These are phyloP conservation scores for Brassica carinata DNA, from an alignment of 345 rosid species.

Conservation along the genomic window DNA sequence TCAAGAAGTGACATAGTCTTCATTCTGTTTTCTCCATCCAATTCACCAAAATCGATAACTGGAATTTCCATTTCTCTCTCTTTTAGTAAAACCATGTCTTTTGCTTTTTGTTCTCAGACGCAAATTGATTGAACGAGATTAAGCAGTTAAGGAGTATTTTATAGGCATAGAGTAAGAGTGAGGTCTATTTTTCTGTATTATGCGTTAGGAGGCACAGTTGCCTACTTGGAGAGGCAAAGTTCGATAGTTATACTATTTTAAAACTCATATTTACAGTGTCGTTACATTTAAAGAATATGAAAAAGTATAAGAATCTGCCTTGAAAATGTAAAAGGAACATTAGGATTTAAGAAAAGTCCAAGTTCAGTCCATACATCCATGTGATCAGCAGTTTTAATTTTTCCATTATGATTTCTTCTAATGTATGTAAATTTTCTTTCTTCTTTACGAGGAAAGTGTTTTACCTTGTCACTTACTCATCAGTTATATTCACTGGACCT, in stretches of 20 bases:
- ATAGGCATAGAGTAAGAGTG: conserved; percentile 36
- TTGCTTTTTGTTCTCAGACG: conserved; percentile 10
- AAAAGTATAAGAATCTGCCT: conserved; percentile 30
- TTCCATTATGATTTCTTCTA: conserved; percentile 38
- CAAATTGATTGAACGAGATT: conserved; percentile 25
- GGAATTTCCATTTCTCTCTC: conserved; percentile 64
- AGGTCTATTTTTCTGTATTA: neutral
- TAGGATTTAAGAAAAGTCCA: conserved; percentile 40
- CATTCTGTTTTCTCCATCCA: conserved; percentile 65
- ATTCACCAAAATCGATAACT: conserved; percentile 59
- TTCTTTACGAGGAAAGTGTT: conserved; percentile 34
- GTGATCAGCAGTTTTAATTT: conserved; percentile 35
- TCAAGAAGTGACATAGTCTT: conserved; percentile 69
- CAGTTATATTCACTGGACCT: conserved; percentile 19
- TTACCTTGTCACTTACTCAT: neutral
- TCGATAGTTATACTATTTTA: conserved; percentile 26
- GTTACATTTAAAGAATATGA: conserved; percentile 4
- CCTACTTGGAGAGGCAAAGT: conserved; percentile 38
- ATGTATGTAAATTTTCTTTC: conserved; percentile 28
- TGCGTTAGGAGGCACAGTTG: conserved; percentile 31
- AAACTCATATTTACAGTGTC: neutral
- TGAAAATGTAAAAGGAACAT: conserved; percentile 39
- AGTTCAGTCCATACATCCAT: conserved; percentile 50
- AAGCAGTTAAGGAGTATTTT: conserved; percentile 38
- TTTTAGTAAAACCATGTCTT: conserved; percentile 11